Evolutionary conservation across 345 rosid species (phyloP).

Genomic region (Citrus inodora): DNA sequence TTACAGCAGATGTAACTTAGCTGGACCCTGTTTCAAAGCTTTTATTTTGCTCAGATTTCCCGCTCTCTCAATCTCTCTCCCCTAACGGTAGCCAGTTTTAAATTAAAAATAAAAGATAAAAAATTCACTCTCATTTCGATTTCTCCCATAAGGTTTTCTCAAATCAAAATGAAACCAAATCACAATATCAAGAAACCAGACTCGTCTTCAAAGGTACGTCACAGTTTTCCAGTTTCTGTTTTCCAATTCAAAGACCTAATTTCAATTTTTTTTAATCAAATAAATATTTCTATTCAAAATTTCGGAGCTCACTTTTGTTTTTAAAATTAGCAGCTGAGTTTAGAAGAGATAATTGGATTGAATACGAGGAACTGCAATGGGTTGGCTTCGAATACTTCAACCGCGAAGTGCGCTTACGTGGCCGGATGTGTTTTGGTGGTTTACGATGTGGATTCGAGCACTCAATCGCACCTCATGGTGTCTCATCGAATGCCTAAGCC

Average conservation of each 20-base stretch:
- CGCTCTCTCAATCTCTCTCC: conserved; percentile 13
- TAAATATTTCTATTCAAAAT: neutral
- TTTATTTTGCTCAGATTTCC: conserved; percentile 19
- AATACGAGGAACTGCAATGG: conserved; percentile 65
- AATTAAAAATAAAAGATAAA: neutral
- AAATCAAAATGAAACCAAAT: conserved; percentile 37
- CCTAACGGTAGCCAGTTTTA: neutral
- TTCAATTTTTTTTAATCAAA: neutral
- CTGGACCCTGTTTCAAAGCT: neutral
- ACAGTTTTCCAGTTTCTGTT: too few relatives aligned
- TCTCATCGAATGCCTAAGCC: conserved; percentile 66
- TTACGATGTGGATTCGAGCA: conserved; percentile 44
- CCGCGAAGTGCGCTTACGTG: conserved; percentile 49
- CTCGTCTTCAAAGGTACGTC: conserved; percentile 46
- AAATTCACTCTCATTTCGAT: neutral
- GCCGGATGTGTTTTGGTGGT: conserved; percentile 82
- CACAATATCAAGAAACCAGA: conserved; percentile 50
- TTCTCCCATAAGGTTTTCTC: conserved; percentile 3
- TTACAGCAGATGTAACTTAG: neutral
- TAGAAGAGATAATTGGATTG: conserved; percentile 67
- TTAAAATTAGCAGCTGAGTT: conserved; percentile 37
- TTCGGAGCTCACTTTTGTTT: neutral
- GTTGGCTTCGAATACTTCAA: conserved; percentile 46
- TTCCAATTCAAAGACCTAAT: neutral
- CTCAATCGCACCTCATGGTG: conserved; percentile 61